Conservation (phyloP, 2,329 filamentous ascomycete genomes). For the Taxawa tesnikishii region DNA sequence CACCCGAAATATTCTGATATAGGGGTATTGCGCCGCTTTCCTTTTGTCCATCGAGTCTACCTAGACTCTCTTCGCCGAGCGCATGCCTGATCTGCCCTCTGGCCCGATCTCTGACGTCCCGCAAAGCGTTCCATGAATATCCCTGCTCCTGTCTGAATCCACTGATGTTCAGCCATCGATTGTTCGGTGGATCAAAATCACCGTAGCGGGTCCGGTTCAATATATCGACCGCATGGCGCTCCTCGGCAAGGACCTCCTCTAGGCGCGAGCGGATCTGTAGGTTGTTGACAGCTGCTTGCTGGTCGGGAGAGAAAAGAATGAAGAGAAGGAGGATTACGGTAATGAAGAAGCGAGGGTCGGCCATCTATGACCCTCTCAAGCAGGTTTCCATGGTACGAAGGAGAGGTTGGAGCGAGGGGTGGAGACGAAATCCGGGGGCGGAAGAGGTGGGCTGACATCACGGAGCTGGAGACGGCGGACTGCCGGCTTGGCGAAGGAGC, state of each 20-base stretch:
- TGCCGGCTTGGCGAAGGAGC: too few relatives aligned
- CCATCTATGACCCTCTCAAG: too few relatives aligned
- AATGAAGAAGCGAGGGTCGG: constrained; percentile 32
- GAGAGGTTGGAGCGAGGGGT: too few relatives aligned
- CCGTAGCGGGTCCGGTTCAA: constrained; percentile 39
- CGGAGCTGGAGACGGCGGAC: too few relatives aligned
- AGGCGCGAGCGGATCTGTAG: constrained; percentile 29
- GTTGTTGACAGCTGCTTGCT: constrained; percentile 21
- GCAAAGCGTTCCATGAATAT: constrained; percentile 66
- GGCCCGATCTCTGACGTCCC: constrained; percentile 52
- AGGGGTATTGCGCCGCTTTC: constrained; percentile 37
- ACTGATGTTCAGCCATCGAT: constrained; percentile 47
- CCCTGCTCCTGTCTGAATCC: constrained; percentile 64
- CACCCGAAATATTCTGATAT: constrained; percentile 72
- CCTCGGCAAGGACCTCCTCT: constrained; percentile 36
- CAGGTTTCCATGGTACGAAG: too few relatives aligned
- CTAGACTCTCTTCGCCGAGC: constrained; percentile 22
- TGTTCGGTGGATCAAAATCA: constrained; percentile 32
- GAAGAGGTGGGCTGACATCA: too few relatives aligned
- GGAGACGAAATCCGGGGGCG: too few relatives aligned
- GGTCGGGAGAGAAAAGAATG: constrained; percentile 39
- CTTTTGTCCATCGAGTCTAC: constrained; percentile 22
- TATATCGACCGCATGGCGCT: constrained; percentile 38
- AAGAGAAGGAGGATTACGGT: constrained; percentile 40
- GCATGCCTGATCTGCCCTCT: constrained; percentile 38